Evolutionary conservation across 2,329 filamentous ascomycete species (phyloP), one percentile per base, ranked within the genome.

Genomic region (Onygenales sp.): DNA sequence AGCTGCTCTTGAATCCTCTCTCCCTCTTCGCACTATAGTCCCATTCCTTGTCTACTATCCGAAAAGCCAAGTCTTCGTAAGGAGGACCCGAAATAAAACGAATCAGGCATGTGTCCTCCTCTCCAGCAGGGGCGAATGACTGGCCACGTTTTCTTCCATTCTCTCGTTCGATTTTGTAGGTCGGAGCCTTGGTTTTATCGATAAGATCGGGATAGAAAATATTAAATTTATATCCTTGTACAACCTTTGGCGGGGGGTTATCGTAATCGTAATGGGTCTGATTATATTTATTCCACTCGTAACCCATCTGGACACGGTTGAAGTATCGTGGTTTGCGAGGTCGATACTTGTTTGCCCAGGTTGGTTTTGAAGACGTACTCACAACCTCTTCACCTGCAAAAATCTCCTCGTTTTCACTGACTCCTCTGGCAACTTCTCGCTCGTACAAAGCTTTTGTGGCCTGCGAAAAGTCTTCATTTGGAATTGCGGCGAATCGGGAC

Each of bases 271-370:
- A 98, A 72, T 98, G 93, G 10, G 93, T 98, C 73, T 98, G 93
- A 66, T 98, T 98, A 79, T 98, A 98, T 72, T 98, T 98, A 77
- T 98, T 98, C 93, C 93, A 98, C 70, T 98, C 93, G 70, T 97
- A 98, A 51, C 93, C 93, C 88, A 96, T 96, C 70, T 95, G 91
- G 46, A 97, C 91, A 42, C 93, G 86, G 67, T 97, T 97, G 79
- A 98, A 98, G 73, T 96, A 97, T 56, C 87, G 83, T 10, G 93
- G 93, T 71, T 97, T 98, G 58, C 93, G 82, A 6, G 92, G 90
- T 40, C 86, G 82, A 69, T 95, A 87, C 70, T 92, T 90, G 65
- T 84, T 83, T 5, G 86, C 84, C 90, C 90, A 95, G 58, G 84
- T 81, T 3, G 88, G 85, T 59, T 83, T 83, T 2, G 79, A 74